phyloP scores from a whole-genome alignment of 2,329 filamentous ascomycete species.

The Penicillium sclerotigenum region DNA sequence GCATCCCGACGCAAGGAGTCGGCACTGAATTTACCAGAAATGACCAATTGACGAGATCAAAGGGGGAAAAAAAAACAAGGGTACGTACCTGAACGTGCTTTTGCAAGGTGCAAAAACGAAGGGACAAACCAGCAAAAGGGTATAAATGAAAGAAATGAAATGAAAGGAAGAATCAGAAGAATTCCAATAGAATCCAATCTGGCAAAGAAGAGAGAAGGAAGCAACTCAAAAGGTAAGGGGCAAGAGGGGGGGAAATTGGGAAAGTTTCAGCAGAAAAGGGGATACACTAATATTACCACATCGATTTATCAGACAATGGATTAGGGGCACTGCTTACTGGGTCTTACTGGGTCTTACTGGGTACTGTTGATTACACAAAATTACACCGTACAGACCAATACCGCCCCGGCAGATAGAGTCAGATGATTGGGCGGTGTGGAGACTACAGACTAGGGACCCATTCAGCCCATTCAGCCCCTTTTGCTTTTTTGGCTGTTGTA shows the following conservation, averaged over 20 bases:
- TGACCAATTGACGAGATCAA: slow-evolving; percentile 5
- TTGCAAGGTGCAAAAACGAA: slow-evolving; percentile 6
- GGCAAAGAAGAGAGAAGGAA: slow-evolving; percentile 16
- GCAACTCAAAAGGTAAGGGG: slow-evolving; percentile 22
- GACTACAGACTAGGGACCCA: not conserved
- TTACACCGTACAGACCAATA: slow-evolving; percentile 4
- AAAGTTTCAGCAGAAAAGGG: slow-evolving; percentile 28
- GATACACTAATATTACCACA: slow-evolving; percentile 18
- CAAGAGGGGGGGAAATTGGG: slow-evolving; percentile 22
- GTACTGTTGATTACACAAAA: not conserved
- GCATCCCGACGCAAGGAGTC: slow-evolving; percentile 21
- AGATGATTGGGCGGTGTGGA: slow-evolving; percentile 9
- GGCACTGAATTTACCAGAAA: not conserved
- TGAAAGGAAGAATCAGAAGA: slow-evolving; percentile 14
- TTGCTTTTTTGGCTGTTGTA: slow-evolving; percentile 1
- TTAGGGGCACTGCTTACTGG: not conserved
- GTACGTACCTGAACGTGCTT: slow-evolving; percentile 11
- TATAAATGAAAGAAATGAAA: slow-evolving; percentile 12
- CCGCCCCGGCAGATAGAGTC: not conserved
- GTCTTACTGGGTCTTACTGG: not conserved
- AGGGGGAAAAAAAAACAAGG: not conserved
- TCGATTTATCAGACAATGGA: not conserved
- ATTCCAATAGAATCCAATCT: slow-evolving; percentile 10
- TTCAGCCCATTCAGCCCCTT: slow-evolving; percentile 9
- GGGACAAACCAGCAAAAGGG: slow-evolving; percentile 1